Percentiles rank a stretch among this genome's conserved stretches.
These are phyloP conservation scores for Mortierella sp. DNA, from an alignment of 371 early-diverging fungal genomes.

Conservation along the genomic window DNA sequence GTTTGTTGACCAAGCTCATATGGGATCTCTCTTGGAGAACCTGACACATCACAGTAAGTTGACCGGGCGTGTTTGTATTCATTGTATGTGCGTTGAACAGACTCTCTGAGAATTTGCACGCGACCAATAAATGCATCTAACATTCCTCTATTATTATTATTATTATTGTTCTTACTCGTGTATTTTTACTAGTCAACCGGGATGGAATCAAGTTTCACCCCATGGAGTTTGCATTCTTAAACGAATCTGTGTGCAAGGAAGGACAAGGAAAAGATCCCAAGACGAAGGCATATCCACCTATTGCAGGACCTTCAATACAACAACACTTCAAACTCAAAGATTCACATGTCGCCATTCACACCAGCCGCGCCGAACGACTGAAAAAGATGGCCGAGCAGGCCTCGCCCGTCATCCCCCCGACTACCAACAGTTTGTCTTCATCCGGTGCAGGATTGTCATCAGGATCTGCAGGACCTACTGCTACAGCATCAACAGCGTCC, in stretches of 20 bases:
- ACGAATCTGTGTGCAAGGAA: conserved; percentile 38
- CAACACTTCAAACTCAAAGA: conserved; percentile 42
- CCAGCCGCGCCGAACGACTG: conserved; percentile 34
- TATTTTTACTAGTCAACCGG: conserved; percentile 26
- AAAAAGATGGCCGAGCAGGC: conserved; percentile 48
- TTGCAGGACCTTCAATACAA: conserved; percentile 46
- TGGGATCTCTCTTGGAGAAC: conserved; percentile 31
- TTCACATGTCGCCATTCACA: conserved; percentile 27
- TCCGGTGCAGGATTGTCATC: background rate
- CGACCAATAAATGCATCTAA: conserved; percentile 1
- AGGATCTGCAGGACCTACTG: background rate
- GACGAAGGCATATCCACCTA: conserved; percentile 36
- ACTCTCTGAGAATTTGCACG: background rate
- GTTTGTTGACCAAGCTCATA: conserved; percentile 46
- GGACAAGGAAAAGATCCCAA: conserved; percentile 45
- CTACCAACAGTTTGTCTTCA: conserved; percentile 13
- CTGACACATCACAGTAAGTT: conserved; percentile 38
- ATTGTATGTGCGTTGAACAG: background rate
- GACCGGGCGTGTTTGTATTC: background rate
- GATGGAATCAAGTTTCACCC: conserved; percentile 59
- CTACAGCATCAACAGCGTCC: background rate
- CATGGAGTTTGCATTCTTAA: conserved; percentile 51
- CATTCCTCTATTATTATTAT: too few species aligned
- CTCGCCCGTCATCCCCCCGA: conserved; percentile 26
- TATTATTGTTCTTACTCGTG: background rate